Conservation (phyloP, 345 rosid species). For the Lepidium sativum region DNA sequence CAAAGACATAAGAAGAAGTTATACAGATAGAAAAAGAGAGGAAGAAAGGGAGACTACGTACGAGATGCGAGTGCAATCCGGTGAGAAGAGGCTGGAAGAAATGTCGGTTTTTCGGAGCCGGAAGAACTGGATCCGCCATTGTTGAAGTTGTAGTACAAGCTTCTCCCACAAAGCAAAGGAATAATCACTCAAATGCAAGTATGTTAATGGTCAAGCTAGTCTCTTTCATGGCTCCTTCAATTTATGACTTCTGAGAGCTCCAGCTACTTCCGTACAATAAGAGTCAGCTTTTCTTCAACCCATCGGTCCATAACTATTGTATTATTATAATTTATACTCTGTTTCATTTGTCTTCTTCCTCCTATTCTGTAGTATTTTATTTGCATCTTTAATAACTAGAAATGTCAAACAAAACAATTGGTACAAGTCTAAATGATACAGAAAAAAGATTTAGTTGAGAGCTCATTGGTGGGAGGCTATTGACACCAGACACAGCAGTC, state of each 20-base stretch:
- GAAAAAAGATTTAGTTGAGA: background rate
- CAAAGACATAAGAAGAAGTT: background rate
- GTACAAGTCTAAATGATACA: background rate
- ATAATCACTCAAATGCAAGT: background rate
- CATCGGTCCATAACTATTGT: background rate
- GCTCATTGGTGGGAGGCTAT: background rate
- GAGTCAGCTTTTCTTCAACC: background rate
- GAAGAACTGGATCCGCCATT: background rate
- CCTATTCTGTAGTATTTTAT: background rate
- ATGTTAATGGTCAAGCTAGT: background rate
- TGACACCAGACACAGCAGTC: background rate
- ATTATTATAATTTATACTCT: no score
- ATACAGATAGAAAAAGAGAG: background rate
- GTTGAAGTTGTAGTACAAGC: background rate
- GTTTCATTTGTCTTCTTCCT: no score
- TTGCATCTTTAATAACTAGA: background rate
- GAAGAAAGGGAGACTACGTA: background rate
- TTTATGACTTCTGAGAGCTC: background rate
- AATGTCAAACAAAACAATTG: background rate
- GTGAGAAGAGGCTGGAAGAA: slow-evolving; percentile 2
- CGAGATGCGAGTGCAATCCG: background rate
- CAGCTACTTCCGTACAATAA: background rate
- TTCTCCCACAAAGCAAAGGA: background rate
- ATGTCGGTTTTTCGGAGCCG: background rate
- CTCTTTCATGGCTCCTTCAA: background rate